Conservation (phyloP, 495 filamentous ascomycete genomes). For the Astrothelium macrocarpum region DNA sequence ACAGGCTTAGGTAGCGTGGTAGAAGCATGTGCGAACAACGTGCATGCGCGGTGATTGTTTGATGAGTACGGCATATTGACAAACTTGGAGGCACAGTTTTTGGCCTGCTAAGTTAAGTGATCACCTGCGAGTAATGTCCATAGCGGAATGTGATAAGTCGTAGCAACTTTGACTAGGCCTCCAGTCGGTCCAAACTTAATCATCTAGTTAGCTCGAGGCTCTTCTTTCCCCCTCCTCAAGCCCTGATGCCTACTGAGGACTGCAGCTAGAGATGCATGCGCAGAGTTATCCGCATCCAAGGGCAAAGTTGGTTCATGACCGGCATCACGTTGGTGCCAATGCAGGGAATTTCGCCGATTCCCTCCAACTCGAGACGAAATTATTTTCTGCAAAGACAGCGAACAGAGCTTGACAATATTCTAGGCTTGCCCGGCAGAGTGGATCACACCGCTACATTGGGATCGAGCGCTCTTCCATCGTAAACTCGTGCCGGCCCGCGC, state of each 20-base stretch:
- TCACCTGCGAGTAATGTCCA: neutral
- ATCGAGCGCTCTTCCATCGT: neutral
- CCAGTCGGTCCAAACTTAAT: neutral
- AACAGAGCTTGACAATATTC: neutral
- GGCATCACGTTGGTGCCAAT: neutral
- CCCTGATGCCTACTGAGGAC: neutral
- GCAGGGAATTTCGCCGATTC: neutral
- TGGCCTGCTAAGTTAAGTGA: too few relatives aligned
- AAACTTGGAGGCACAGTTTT: too few relatives aligned
- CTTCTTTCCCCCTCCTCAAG: neutral
- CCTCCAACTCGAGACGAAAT: too few relatives aligned
- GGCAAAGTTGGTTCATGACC: neutral
- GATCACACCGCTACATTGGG: conserved; percentile 1
- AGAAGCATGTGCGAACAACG: too few relatives aligned
- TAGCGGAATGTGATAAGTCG: neutral
- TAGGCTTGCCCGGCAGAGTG: neutral
- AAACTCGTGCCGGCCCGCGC: neutral
- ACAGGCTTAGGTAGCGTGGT: too few relatives aligned
- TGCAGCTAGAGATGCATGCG: neutral
- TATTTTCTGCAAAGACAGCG: too few relatives aligned
- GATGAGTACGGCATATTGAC: too few relatives aligned
- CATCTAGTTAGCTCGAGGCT: neutral
- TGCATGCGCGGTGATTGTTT: too few relatives aligned
- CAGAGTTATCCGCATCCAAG: neutral
- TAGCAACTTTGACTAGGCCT: neutral